These are phyloP conservation scores for Smittium mucronatum DNA, from an alignment of 371 early-diverging fungal species.

Conservation along the genomic window DNA sequence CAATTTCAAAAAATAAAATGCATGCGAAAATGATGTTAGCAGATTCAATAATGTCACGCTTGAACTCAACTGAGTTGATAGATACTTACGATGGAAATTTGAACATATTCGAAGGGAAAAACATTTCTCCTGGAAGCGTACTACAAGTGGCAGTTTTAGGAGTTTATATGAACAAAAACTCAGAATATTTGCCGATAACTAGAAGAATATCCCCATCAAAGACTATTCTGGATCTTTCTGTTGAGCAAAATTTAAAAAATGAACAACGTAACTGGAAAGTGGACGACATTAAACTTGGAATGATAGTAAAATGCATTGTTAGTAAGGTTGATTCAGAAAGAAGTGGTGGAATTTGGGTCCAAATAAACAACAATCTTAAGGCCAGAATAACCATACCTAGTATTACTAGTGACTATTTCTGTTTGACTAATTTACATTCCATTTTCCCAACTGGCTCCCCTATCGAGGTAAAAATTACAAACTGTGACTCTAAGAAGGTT, in stretches of 20 bases:
- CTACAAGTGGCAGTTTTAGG: conserved; percentile 53
- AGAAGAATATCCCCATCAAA: conserved; percentile 33
- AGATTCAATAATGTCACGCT: conserved; percentile 37
- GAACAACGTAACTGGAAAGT: conserved; percentile 18
- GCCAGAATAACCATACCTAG: conserved; percentile 39
- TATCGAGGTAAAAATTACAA: conserved; percentile 40
- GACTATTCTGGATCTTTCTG: conserved; percentile 39
- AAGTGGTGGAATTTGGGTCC: conserved; percentile 30
- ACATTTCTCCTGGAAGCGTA: conserved; percentile 25
- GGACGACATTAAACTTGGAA: conserved; percentile 38
- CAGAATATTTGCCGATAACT: conserved; percentile 47
- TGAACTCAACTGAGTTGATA: conserved; percentile 46
- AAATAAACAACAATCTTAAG: conserved; percentile 28
- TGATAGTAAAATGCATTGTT: conserved; percentile 42
- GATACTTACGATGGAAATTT: conserved; percentile 33
- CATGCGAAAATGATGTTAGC: conserved; percentile 45
- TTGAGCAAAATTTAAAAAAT: conserved; percentile 14
- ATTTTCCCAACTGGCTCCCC: conserved; percentile 43
- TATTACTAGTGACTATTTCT: conserved; percentile 34
- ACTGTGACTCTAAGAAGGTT: conserved; percentile 35
- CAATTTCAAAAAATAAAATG: conserved; percentile 39
- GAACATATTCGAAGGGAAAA: conserved; percentile 27
- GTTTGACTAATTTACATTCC: conserved; percentile 34
- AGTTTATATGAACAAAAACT: conserved; percentile 39
- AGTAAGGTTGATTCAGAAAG: conserved; percentile 31